Evolutionary conservation across 306 rosid genomes (phyloP).

Genomic region (Castanea sativa): DNA sequence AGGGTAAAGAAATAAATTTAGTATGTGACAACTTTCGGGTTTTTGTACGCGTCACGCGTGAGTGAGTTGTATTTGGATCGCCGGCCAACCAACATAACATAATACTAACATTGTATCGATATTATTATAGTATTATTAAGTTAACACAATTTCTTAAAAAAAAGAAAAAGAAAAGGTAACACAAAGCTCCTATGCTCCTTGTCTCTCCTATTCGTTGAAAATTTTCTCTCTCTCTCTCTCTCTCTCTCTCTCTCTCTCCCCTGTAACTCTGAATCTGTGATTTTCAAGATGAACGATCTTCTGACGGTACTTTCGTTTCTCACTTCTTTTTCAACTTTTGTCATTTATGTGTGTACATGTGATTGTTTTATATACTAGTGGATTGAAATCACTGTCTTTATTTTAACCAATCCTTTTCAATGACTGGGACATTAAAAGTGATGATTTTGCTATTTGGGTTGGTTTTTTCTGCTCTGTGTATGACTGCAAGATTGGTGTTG

Average conservation of each 20-base stretch:
- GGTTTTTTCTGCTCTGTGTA: not conserved
- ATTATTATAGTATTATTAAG: not conserved
- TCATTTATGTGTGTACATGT: not conserved
- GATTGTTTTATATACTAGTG: not conserved
- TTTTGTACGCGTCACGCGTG: not conserved
- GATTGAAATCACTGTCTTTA: slow-evolving; percentile 25
- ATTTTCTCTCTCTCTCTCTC: not conserved
- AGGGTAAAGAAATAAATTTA: not conserved
- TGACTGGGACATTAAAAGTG: not conserved
- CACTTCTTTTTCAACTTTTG: not conserved
- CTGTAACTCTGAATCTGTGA: not conserved
- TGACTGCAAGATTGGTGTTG: not conserved
- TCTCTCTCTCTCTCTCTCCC: slow-evolving; percentile 6
- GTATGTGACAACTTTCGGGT: slow-evolving; percentile 21
- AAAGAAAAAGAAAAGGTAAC: no score
- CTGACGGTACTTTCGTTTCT: slow-evolving; percentile 62
- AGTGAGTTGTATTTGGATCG: slow-evolving; percentile 17
- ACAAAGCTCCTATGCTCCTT: not conserved
- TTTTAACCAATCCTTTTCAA: not conserved
- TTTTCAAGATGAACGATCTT: slow-evolving; percentile 81
- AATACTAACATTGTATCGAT: not conserved
- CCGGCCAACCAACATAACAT: slow-evolving; percentile 41
- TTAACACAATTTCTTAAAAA: no score
- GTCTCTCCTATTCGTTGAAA: not conserved
- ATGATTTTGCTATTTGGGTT: slow-evolving; percentile 1